Conservation (phyloP, 257 asterid species). For the Mentha longifolia region DNA sequence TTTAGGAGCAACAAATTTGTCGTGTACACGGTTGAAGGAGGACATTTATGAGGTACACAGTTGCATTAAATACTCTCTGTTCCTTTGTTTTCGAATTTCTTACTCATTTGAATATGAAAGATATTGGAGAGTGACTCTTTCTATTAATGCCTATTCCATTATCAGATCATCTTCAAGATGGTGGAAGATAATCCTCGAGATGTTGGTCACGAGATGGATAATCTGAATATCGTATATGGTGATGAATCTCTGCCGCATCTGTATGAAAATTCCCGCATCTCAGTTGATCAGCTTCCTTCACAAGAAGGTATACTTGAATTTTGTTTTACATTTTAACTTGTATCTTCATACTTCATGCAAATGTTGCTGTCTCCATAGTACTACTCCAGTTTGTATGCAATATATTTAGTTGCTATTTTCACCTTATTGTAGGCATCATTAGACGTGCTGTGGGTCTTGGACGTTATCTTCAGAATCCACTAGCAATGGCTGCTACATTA, state of each 20-base stretch:
- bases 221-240: slow-evolving; percentile 84
- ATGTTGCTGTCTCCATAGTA: slow-evolving; percentile 13
- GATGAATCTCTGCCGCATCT: slow-evolving; percentile 97
- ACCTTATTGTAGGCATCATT: slow-evolving; percentile 64
- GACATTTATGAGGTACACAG: slow-evolving; percentile 86
- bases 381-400: slow-evolving; percentile 11
- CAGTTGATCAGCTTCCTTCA: slow-evolving; percentile 92
- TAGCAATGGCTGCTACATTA: slow-evolving; percentile 85
- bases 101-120: not conserved
- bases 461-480: slow-evolving; percentile 89
- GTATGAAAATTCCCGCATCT: slow-evolving; percentile 89
- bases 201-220: slow-evolving; percentile 94
- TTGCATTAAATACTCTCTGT: slow-evolving; percentile 16
- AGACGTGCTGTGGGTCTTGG: slow-evolving; percentile 97
- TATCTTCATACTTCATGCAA: slow-evolving; percentile 18
- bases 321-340: slow-evolving; percentile 16
- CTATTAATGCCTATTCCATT: slow-evolving; percentile 17
- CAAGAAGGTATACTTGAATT: slow-evolving; percentile 68
- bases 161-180: slow-evolving; percentile 95
- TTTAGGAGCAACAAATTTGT: slow-evolving; percentile 91
- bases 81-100: slow-evolving; percentile 16
- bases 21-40: slow-evolving; percentile 89
- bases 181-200: slow-evolving; percentile 99
- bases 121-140: slow-evolving; percentile 18
- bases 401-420: not conserved